phyloP scores from a whole-genome alignment of 306 rosid genomes.

The Lablab purpureus region DNA sequence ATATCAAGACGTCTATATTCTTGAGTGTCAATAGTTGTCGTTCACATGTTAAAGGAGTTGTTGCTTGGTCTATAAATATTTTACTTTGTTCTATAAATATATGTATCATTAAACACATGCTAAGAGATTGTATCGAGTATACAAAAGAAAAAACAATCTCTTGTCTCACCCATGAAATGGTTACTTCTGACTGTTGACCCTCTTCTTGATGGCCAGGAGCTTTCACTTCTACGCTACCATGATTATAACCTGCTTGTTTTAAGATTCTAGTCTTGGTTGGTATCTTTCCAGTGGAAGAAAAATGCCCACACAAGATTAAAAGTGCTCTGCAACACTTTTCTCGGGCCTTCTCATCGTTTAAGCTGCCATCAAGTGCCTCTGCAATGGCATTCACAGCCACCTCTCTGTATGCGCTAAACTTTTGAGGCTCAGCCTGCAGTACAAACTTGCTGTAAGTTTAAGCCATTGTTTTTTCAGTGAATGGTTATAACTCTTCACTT shows the following conservation, averaged over 20 bases:
- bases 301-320: constrained; percentile 66
- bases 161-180: constrained; percentile 42
- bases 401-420: constrained; percentile 60
- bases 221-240: constrained; percentile 41
- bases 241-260: constrained; percentile 49
- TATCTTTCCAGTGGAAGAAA: constrained; percentile 60
- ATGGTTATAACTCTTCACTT: background rate
- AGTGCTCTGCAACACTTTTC: constrained; percentile 72
- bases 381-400: constrained; percentile 70
- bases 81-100: background rate
- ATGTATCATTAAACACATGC: background rate
- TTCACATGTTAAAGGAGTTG: too few species aligned
- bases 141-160: background rate
- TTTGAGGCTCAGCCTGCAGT: constrained; percentile 65
- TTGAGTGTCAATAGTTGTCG: too few species aligned
- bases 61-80: background rate
- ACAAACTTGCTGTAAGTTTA: constrained; percentile 4
- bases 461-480: background rate
- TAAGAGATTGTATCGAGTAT: background rate
- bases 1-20: too few species aligned
- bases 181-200: constrained; percentile 36
- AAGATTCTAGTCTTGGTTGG: constrained; percentile 52
- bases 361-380: constrained; percentile 71
- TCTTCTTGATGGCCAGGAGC: constrained; percentile 49
- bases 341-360: constrained; percentile 56